phyloP scores from a whole-genome alignment of 2,329 filamentous ascomycete species.

The Paramyrothecium roridum region DNA sequence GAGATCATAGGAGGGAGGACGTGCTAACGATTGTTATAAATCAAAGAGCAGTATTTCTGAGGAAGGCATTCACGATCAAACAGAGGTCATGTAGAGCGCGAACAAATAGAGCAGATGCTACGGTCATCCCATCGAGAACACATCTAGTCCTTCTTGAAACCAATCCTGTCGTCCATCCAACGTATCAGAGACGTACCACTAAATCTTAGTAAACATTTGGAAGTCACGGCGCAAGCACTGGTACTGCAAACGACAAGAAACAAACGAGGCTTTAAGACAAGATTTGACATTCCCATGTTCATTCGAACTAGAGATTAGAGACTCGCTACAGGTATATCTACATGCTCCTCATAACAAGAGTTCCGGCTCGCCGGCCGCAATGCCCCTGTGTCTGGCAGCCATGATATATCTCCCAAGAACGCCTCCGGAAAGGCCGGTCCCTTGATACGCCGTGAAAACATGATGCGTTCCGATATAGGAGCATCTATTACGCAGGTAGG shows the following conservation, averaged over 20 bases:
- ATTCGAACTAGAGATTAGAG: neutral
- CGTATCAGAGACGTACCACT: no score
- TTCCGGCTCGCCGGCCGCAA: no score
- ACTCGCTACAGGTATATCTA: neutral
- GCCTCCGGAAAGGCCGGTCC: no score
- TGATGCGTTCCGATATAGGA: no score
- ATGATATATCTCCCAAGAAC: no score
- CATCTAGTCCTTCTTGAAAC: no score
- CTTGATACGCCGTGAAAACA: no score
- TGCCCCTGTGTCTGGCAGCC: no score
- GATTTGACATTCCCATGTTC: neutral
- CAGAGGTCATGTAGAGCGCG: neutral
- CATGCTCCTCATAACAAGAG: neutral
- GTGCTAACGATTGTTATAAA: neutral
- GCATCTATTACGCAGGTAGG: no score
- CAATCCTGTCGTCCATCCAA: no score
- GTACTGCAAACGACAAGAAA: conserved; percentile 6
- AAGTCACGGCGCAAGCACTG: no score
- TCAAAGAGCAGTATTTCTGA: neutral
- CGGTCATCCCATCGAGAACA: conserved; percentile 6
- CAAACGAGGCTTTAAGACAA: conserved; percentile 6
- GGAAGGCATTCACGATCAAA: conserved; percentile 2
- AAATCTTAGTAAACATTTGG: no score
- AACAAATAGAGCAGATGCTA: conserved; percentile 6
- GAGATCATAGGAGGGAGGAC: conserved; percentile 2